Evolutionary conservation across 1,284 basidiomycete species (phyloP).

Genomic region (Rhodotorula sp.): DNA sequence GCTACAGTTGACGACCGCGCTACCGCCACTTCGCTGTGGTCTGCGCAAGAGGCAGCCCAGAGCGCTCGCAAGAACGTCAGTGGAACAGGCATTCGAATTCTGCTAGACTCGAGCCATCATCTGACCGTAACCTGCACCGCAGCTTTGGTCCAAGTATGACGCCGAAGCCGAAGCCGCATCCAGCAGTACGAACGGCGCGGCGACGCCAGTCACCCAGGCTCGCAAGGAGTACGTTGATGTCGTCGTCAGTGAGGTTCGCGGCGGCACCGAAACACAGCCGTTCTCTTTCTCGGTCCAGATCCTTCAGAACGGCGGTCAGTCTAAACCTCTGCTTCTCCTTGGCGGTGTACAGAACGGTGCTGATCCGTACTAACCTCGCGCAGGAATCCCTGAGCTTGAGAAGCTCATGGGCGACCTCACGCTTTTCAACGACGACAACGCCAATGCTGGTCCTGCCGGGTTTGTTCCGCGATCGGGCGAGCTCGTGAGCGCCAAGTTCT

Average conservation of each 20-base stretch:
- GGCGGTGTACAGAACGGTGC: neutral
- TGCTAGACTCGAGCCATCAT: constrained; percentile 64
- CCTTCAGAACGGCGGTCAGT: constrained; percentile 53
- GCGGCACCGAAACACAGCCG: constrained; percentile 59
- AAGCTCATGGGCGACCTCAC: constrained; percentile 92
- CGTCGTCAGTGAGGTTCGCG: constrained; percentile 82
- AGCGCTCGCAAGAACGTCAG: constrained; percentile 61
- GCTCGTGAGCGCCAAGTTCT: constrained; percentile 76
- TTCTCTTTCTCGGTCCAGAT: constrained; percentile 90
- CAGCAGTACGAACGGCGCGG: constrained; percentile 50
- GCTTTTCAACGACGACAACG: constrained; percentile 68
- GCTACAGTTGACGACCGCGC: constrained; percentile 82
- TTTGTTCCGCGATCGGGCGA: constrained; percentile 67
- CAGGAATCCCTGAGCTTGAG: constrained; percentile 73
- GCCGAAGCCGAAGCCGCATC: constrained; percentile 51
- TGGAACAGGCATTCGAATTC: too few relatives aligned
- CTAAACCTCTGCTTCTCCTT: neutral
- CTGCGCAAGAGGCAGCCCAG: constrained; percentile 64
- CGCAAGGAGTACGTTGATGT: constrained; percentile 83
- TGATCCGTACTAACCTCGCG: neutral
- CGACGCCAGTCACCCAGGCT: constrained; percentile 35
- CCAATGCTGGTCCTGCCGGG: constrained; percentile 57
- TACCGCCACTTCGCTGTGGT: constrained; percentile 73
- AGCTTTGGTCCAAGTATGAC: constrained; percentile 45
- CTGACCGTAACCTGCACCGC: constrained; percentile 50